Conservation (phyloP, 2,329 filamentous ascomycete genomes). For the Metarhizium anisopliae region DNA sequence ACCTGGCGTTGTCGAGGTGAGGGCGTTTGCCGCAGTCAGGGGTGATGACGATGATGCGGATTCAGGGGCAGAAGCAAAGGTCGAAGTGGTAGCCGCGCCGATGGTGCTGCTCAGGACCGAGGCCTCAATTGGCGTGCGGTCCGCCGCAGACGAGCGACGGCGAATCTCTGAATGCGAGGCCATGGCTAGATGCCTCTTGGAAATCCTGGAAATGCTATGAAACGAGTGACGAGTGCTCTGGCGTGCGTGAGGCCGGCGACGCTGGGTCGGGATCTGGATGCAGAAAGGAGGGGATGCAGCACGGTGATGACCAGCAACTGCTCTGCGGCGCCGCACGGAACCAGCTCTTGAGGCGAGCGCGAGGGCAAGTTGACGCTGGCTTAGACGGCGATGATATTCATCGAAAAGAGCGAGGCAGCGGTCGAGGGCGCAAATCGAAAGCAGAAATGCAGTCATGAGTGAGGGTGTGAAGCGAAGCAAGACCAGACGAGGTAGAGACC, state of each 20-base stretch:
- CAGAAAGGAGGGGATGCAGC: conserved; percentile 24
- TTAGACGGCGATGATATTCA: conserved; percentile 31
- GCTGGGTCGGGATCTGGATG: conserved; percentile 13
- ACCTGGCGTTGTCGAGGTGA: background rate
- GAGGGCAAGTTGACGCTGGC: conserved; percentile 28
- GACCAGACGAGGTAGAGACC: background rate
- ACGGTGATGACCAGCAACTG: background rate
- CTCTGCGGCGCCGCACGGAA: conserved; percentile 28
- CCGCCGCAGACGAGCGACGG: conserved; percentile 29
- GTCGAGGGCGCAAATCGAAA: conserved; percentile 38
- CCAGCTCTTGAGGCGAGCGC: conserved; percentile 34
- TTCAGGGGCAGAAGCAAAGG: conserved; percentile 14
- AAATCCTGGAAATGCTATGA: conserved; percentile 9
- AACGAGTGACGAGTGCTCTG: conserved; percentile 5
- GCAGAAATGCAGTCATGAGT: conserved; percentile 39
- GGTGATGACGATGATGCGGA: background rate
- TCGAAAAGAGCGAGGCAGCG: conserved; percentile 36
- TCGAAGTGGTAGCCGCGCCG: conserved; percentile 13
- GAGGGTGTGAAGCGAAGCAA: conserved; percentile 9
- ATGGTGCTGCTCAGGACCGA: conserved; percentile 11
- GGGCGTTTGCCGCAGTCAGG: background rate
- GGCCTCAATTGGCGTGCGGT: conserved; percentile 22
- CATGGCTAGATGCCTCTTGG: conserved; percentile 21
- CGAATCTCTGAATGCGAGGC: conserved; percentile 28
- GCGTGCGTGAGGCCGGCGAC: background rate